Conservation (phyloP, 805 yeast genomes). For the Spathaspora arborariae region DNA sequence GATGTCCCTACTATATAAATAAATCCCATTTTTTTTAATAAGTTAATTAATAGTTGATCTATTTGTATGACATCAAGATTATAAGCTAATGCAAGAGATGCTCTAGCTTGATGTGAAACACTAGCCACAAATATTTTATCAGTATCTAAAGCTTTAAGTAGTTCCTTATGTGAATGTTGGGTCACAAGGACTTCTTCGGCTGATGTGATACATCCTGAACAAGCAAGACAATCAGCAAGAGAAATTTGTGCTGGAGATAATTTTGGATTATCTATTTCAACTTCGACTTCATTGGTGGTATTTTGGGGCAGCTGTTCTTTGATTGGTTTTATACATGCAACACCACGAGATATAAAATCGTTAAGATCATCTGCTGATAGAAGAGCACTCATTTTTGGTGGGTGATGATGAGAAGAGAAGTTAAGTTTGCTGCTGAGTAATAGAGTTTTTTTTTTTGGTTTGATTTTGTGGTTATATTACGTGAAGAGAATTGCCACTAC, state of each 20-base stretch:
- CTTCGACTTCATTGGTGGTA: constrained; percentile 39
- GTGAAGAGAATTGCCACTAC: no score
- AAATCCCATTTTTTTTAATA: constrained; percentile 62
- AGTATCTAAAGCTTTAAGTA: constrained; percentile 52
- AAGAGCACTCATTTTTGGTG: constrained; percentile 68
- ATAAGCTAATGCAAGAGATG: constrained; percentile 72
- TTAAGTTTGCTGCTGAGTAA: background rate
- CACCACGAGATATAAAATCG: constrained; percentile 91
- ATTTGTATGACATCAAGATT: constrained; percentile 47
- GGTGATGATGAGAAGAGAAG: background rate
- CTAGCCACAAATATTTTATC: constrained; percentile 62
- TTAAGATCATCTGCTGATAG: constrained; percentile 87
- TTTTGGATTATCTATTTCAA: constrained; percentile 51
- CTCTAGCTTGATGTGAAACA: constrained; percentile 81
- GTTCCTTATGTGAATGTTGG: constrained; percentile 81
- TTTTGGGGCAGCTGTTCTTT: constrained; percentile 10
- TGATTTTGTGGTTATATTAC: no score
- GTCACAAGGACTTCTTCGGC: constrained; percentile 94
- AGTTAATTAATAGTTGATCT: constrained; percentile 57
- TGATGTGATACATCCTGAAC: constrained; percentile 95
- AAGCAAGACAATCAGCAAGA: constrained; percentile 89
- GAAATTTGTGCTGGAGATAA: constrained; percentile 83
- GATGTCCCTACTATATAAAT: constrained; percentile 79
- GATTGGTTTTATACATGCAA: constrained; percentile 88
- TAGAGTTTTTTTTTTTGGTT: background rate